A percentile compares a stretch with the other conserved stretches of the same genome.
Conservation (phyloP, 768 basidiomycete species). For the Suillus decipiens region DNA sequence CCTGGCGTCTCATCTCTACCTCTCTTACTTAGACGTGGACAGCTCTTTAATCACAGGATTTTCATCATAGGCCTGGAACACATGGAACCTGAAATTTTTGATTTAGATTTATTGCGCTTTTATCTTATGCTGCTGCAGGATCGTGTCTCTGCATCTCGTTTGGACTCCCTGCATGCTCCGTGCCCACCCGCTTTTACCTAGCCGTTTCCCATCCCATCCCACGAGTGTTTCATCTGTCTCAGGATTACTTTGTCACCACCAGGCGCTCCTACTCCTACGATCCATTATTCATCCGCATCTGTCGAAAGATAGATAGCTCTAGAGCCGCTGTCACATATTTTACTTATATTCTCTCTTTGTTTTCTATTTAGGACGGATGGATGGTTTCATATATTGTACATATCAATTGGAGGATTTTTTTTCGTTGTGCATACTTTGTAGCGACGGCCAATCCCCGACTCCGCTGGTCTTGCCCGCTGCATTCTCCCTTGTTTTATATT, state of each 20-base stretch:
- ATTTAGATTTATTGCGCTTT: not conserved
- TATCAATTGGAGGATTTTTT: not conserved
- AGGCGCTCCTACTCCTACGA: not conserved
- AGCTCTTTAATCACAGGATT: not conserved
- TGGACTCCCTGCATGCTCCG: not conserved
- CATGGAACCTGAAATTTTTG: not conserved
- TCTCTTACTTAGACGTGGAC: not conserved
- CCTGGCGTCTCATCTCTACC: not conserved
- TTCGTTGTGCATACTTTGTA: not conserved
- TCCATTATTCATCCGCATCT: not conserved
- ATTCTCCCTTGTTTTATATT: too few species aligned
- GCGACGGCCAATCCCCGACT: too few species aligned
- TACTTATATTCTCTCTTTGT: not conserved
- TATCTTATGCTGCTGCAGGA: not conserved
- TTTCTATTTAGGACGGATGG: not conserved
- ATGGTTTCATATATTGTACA: not conserved
- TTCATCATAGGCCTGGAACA: not conserved
- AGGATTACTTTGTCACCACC: not conserved
- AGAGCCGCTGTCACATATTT: slow-evolving; percentile 5
- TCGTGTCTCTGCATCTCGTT: not conserved
- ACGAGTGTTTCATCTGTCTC: not conserved
- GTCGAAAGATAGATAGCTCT: not conserved
- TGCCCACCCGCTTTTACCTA: not conserved
- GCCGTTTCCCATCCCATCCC: not conserved
- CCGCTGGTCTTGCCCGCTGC: too few species aligned